Percentiles rank a stretch among this genome's conserved stretches.
phyloP scores from a whole-genome alignment of 2,329 filamentous ascomycete species.

The Trichoderma sp. region DNA sequence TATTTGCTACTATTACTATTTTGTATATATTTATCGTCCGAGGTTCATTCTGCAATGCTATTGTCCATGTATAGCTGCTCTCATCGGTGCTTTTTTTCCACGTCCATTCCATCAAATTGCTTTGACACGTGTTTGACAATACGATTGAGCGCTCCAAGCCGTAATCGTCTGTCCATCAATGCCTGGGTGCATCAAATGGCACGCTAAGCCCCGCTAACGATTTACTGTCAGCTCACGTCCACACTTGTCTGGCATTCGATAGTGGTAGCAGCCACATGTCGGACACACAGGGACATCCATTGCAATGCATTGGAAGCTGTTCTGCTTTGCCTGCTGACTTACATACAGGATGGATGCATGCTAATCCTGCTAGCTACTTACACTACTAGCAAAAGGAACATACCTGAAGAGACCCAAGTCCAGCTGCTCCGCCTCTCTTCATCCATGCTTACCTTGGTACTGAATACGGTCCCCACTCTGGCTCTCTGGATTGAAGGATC shows the following conservation, averaged over 20 bases:
- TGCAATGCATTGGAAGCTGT: not conserved
- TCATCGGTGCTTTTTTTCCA: not conserved
- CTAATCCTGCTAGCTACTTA: not conserved
- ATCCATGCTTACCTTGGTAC: not conserved
- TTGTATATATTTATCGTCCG: not conserved
- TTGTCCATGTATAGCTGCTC: not conserved
- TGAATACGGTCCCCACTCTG: not conserved
- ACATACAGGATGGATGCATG: not conserved
- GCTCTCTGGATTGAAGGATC: slow-evolving; percentile 7
- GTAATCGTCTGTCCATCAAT: not conserved
- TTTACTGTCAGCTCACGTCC: slow-evolving; percentile 2
- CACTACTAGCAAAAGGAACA: not conserved
- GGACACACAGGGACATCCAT: not conserved
- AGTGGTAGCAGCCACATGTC: not conserved
- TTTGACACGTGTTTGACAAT: not conserved
- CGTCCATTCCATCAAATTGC: not conserved
- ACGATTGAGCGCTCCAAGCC: not conserved
- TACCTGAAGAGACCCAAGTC: not conserved
- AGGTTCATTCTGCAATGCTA: not conserved
- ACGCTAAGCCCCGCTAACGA: slow-evolving; percentile 20
- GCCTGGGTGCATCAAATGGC: not conserved
- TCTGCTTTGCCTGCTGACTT: not conserved
- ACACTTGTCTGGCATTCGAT: not conserved
- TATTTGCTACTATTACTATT: not conserved
- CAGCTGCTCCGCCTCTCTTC: not conserved